Evolutionary conservation across 176 grass and related monocot genomes (phyloP), one percentile per base, ranked within the genome.

Genomic region (Aegilops bicornis): DNA sequence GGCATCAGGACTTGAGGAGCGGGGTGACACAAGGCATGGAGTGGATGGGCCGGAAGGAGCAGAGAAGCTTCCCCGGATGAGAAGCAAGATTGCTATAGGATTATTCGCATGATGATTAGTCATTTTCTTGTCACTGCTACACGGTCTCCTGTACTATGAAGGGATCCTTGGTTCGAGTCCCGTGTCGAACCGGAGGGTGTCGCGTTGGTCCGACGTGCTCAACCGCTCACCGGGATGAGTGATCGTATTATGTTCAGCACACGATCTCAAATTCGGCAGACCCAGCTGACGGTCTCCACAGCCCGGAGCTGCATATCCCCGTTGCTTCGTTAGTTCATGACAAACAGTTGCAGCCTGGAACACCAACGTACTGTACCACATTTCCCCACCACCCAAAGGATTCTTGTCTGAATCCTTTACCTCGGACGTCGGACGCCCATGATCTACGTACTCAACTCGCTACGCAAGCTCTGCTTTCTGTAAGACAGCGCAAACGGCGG

Each of bases 1-100:
- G 47, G 62, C 92, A 91, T 54, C 67, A 24, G 58, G 48, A 52
- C 48, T 52, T 52, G 15, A 52, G 48, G 63, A 85, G 59, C 75
- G 35, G 7, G 59, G 40, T 74, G 71, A 37, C 22, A 64, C 22
- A 58, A 16, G 61, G 14, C 37, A 77, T 36, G 69, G 69, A 77
- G 31, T 60, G 64, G 62, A 79, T 80, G 77, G 68, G 69, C 76
- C 61, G 10, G 89, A 94, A 88, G 82, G 48, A 86, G 79, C 29
- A 1, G 16, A 58, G 92, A 93, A 94, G 73, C 78, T 91, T 94
- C 89, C 40, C 58, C 30, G 32, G 3, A 86, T 74, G 74, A 73
- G 65, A 6, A 25, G 56, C n/a, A 9, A 16, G 54, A 37, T 8
- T 59, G 64, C 30, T 32, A 24, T 17, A 5, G 4, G n/a, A 78